These are phyloP conservation scores for Lecanicillium sp. DNA, from an alignment of 2,329 filamentous ascomycete genomes.

Conservation along the genomic window DNA sequence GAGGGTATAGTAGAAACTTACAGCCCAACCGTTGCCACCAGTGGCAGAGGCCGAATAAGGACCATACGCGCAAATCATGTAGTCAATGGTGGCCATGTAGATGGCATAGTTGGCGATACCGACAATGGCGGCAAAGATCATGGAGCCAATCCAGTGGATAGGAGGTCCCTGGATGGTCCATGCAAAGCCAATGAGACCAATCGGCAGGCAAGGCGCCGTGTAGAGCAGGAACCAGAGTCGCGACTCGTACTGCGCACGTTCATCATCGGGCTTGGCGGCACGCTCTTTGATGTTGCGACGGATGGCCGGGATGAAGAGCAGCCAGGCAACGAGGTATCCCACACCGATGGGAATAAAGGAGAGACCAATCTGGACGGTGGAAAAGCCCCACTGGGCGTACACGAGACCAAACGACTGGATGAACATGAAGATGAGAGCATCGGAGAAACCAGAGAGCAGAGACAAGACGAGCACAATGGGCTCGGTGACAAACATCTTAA, in stretches of 20 bases:
- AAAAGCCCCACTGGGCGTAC: conserved; percentile 60
- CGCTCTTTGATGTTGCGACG: conserved; percentile 44
- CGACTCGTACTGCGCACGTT: conserved; percentile 60
- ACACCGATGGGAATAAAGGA: conserved; percentile 59
- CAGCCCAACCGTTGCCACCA: conserved; percentile 65
- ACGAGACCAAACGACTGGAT: conserved; percentile 64
- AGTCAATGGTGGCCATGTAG: conserved; percentile 72
- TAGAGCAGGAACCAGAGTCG: conserved; percentile 59
- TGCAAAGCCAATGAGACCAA: conserved; percentile 64
- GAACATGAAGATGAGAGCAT: conserved; percentile 72
- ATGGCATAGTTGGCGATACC: conserved; percentile 69
- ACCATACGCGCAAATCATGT: conserved; percentile 69
- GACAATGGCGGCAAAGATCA: conserved; percentile 57
- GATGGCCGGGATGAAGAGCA: conserved; percentile 51
- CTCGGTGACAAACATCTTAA: conserved; percentile 66
- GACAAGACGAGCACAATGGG: conserved; percentile 66
- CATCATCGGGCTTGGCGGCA: conserved; percentile 40
- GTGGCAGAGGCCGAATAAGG: conserved; percentile 68
- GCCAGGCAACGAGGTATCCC: conserved; percentile 57
- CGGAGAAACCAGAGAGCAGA: conserved; percentile 63
- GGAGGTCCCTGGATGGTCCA: conserved; percentile 58
- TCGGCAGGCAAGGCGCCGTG: conserved; percentile 50
- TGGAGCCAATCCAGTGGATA: conserved; percentile 60
- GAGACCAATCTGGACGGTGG: conserved; percentile 46
- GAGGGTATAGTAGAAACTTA: conserved; percentile 1